Base-by-base conservation (phyloP, 176 grass and related monocot species). In the Poa annua region DNA sequence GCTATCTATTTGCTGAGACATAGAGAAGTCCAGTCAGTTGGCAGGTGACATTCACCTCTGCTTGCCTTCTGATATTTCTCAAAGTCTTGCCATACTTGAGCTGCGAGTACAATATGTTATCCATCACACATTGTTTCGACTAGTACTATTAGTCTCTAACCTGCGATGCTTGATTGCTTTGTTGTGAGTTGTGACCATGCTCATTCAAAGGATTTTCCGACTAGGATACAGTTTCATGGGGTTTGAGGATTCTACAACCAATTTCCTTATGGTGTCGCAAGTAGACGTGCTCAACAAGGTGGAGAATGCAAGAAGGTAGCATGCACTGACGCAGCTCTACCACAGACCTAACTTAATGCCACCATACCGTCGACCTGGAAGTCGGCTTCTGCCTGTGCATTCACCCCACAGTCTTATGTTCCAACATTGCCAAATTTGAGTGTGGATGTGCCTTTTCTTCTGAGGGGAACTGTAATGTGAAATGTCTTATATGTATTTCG, bases 1-100 rank as follows among this genome's bases (percentile, higher is more conserved):
- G 20, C 14, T 93, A 98, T 88, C 66, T 98, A 14, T 98, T 98
- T 92, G 80, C 85, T 44, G 85, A 90, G 86, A 47, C 57, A 24
- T 71, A 77, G 72, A 34, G 32, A 79, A 47, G 50, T 49, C 66
- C 20, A 74, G 47, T 22, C 50, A 82, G 15, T 21, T 47, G 33
- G 74, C 20, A 52, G 63, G 42, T 84, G 61, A 55, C 60, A 47
- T 75, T 86, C 25, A 42, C 62, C 33, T 83, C 6, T 19, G 17
- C 3, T 6, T 35, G 25, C 72, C 20, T 20, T 71, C 53, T 77
- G 65, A 67, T 38, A 6, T 35, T 68, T 13, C 33, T 20, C 21
- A 82, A 32, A 36, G 21, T 56, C 66, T 76, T 44, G 36, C 8
- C 11, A 48, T 34, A 14, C 67, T 39, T 38, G 76, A 78, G 24